These are phyloP conservation scores for Phoma sp. DNA, from an alignment of 2,329 filamentous ascomycete species.

Conservation along the genomic window DNA sequence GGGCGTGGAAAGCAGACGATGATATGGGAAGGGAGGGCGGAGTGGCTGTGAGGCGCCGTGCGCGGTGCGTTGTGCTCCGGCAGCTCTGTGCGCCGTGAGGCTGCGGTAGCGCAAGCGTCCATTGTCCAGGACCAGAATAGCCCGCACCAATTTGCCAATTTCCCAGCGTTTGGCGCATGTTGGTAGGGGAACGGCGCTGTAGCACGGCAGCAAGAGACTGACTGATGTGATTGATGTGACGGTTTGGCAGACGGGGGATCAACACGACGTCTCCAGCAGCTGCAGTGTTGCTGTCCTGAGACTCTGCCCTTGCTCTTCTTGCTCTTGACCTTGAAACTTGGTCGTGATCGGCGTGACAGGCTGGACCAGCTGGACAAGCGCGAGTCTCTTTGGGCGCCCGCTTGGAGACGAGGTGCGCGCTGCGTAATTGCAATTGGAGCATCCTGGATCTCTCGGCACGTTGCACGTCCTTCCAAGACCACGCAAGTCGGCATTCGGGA, in stretches of 20 bases:
- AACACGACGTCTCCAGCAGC: too few relatives aligned
- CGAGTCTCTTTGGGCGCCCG: neutral
- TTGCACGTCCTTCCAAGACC: conserved; percentile 2
- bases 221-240: too few relatives aligned
- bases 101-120: neutral
- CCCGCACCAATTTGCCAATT: neutral
- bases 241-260: too few relatives aligned
- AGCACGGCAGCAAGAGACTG: neutral
- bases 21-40: conserved; percentile 6
- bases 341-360: too few relatives aligned
- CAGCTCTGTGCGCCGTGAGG: neutral
- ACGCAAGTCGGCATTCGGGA: conserved; percentile 1
- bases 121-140: neutral
- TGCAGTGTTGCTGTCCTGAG: too few relatives aligned
- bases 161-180: conserved; percentile 10
- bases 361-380: neutral
- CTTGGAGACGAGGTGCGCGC: conserved; percentile 5
- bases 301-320: too few relatives aligned
- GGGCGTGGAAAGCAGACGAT: conserved; percentile 1
- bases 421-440: conserved; percentile 4
- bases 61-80: neutral
- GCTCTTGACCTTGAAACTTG: too few relatives aligned
- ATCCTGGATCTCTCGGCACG: conserved; percentile 11
- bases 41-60: conserved; percentile 8
- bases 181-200: conserved; percentile 8